Evolutionary conservation across 306 rosid genomes (phyloP).

Genomic region (Quercus bicolor): DNA sequence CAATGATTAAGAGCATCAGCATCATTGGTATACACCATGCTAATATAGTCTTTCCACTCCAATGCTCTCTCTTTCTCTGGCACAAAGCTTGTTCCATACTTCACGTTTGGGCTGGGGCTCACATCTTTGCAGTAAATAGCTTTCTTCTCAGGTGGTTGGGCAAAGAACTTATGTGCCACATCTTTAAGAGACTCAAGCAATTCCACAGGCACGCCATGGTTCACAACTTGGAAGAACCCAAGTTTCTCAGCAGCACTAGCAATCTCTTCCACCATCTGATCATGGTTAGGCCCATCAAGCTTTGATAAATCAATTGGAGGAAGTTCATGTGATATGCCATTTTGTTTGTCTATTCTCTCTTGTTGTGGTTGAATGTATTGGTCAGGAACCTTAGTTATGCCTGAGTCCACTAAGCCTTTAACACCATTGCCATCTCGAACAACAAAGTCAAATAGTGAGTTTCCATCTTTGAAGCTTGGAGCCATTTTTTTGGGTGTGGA

Average conservation of each 20-base stretch:
- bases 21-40: constrained; percentile 47
- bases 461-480: constrained; percentile 23
- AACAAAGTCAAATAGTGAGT: constrained; percentile 47
- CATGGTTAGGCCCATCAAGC: constrained; percentile 45
- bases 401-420: constrained; percentile 54
- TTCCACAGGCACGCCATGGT: constrained; percentile 54
- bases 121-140: constrained; percentile 29
- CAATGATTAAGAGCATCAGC: constrained; percentile 50
- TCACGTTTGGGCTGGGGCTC: constrained; percentile 39
- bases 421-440: constrained; percentile 62
- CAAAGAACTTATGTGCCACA: constrained; percentile 46
- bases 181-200: constrained; percentile 41
- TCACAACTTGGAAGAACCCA: constrained; percentile 63
- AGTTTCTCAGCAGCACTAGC: constrained; percentile 45
- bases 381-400: constrained; percentile 47
- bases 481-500: constrained; percentile 21
- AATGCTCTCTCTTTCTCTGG: constrained; percentile 63
- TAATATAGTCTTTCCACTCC: constrained; percentile 65
- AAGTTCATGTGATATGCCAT: constrained; percentile 3
- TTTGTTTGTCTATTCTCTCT: constrained; percentile 38
- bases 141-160: constrained; percentile 36
- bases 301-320: constrained; percentile 50
- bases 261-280: constrained; percentile 37
- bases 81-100: constrained; percentile 58
- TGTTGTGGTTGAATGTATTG: constrained; percentile 49